phyloP scores from a whole-genome alignment of 164 flowering plant genomes.

The Chloranthus sessilifolius region DNA sequence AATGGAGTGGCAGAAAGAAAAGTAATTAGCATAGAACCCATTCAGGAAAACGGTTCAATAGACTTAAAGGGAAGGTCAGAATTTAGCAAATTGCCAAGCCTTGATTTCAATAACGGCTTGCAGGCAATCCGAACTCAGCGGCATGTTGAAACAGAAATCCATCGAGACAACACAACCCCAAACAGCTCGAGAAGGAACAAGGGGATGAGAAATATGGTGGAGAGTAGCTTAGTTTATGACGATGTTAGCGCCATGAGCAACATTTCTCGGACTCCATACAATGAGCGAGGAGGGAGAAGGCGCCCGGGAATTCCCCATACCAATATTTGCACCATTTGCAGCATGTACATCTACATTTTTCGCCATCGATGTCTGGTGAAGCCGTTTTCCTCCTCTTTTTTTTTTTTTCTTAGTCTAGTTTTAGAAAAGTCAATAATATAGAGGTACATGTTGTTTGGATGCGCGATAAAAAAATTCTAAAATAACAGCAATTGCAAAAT shows the following conservation, averaged over 20 bases:
- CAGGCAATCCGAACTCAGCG: not conserved
- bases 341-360: slow-evolving; percentile 41
- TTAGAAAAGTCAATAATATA: not conserved
- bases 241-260: slow-evolving; percentile 24
- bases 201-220: not conserved
- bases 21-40: too few species aligned
- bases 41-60: not conserved
- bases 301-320: slow-evolving; percentile 70
- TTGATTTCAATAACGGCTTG: slow-evolving; percentile 6
- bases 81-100: slow-evolving; percentile 1
- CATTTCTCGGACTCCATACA: slow-evolving; percentile 7
- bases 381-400: not conserved
- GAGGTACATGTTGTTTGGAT: too few species aligned
- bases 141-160: not conserved
- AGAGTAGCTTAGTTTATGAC: slow-evolving; percentile 18
- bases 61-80: not conserved
- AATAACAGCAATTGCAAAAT: not conserved
- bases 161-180: not conserved
- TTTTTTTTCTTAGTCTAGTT: not conserved
- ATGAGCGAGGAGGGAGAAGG: too few species aligned
- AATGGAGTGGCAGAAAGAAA: too few species aligned
- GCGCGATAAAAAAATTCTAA: too few species aligned
- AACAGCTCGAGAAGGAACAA: too few species aligned
- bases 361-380: slow-evolving; percentile 55
- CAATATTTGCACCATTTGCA: slow-evolving; percentile 53